Evolutionary conservation across 257 asterid genomes (phyloP).

Genomic region (Penstemon eatonii): DNA sequence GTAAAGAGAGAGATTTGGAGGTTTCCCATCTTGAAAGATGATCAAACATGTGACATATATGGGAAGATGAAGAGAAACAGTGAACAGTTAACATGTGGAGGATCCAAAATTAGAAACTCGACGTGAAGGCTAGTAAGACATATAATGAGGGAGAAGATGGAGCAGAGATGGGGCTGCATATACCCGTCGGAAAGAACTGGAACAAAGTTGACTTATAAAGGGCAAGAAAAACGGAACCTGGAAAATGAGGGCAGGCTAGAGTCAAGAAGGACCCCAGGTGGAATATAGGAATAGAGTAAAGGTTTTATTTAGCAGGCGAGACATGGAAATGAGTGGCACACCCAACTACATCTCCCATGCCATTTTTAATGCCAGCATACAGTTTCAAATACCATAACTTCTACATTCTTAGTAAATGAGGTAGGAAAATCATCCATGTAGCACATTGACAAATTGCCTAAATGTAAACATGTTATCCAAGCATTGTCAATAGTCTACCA

Average conservation of each 20-base stretch:
- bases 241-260: not conserved
- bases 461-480: slow-evolving; percentile 8
- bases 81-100: not conserved
- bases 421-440: not conserved
- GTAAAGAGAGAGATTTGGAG: not conserved
- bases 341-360: not conserved
- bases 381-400: not conserved
- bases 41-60: not conserved
- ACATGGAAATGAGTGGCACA: not conserved
- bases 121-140: not conserved
- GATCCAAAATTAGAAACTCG: not conserved
- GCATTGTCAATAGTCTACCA: slow-evolving; percentile 49
- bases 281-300: not conserved
- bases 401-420: not conserved
- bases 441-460: not conserved
- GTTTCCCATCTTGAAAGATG: not conserved
- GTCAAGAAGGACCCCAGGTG: not conserved
- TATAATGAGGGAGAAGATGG: not conserved
- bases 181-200: not conserved
- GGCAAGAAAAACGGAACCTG: not conserved
- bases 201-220: not conserved
- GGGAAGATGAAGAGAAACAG: not conserved
- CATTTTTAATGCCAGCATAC: no score
- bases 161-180: not conserved
- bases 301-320: not conserved